Conservation (phyloP, 2,329 filamentous ascomycete genomes). For the Penicillium sp. region DNA sequence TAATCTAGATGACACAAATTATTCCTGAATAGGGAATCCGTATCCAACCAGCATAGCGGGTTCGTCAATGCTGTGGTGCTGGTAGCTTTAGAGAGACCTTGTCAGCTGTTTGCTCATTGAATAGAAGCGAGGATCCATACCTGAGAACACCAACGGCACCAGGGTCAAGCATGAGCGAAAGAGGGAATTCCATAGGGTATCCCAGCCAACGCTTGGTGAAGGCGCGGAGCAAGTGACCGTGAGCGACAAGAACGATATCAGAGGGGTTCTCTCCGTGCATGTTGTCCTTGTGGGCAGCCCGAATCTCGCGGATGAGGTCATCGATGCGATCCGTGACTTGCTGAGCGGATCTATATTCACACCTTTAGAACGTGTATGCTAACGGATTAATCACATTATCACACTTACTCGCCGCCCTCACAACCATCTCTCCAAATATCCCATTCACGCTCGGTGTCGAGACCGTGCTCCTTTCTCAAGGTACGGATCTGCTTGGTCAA, state of each 20-base stretch:
- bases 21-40: conserved; percentile 34
- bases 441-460: conserved; percentile 54
- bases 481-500: conserved; percentile 54
- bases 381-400: background rate
- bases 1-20: background rate
- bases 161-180: conserved; percentile 49
- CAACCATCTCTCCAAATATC: conserved; percentile 63
- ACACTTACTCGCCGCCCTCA: conserved; percentile 56
- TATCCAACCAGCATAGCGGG: conserved; percentile 47
- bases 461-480: conserved; percentile 48
- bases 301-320: conserved; percentile 45
- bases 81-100: conserved; percentile 27
- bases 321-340: conserved; percentile 47
- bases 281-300: conserved; percentile 39
- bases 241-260: conserved; percentile 45
- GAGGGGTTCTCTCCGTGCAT: conserved; percentile 44
- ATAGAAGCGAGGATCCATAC: conserved; percentile 19
- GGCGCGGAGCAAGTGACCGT: conserved; percentile 50
- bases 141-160: conserved; percentile 48
- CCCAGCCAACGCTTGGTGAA: conserved; percentile 52
- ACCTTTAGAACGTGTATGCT: background rate
- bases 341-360: conserved; percentile 29
- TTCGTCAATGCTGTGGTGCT: conserved; percentile 42
- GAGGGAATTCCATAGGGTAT: conserved; percentile 42
- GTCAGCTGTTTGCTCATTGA: background rate